phyloP scores from a whole-genome alignment of 108 stramenopile species.

The Cyclostephanos invisitatus region DNA sequence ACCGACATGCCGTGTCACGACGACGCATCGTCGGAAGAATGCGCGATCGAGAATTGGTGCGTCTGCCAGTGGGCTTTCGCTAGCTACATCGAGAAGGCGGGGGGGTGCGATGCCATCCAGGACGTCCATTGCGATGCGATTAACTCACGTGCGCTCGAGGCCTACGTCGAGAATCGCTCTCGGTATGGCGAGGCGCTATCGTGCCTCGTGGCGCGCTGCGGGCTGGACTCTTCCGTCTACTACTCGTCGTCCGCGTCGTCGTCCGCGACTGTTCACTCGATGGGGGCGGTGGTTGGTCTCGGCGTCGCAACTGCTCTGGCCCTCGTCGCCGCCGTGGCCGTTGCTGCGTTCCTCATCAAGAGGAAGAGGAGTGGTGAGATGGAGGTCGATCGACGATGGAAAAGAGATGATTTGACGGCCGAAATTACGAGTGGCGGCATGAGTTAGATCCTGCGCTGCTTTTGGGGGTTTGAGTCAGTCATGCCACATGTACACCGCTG shows the following conservation, averaged over 20 bases:
- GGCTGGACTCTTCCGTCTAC: not conserved
- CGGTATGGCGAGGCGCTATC: conserved; percentile 29
- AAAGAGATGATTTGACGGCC: conserved; percentile 4
- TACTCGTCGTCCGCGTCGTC: not conserved
- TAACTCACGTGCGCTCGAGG: conserved; percentile 56
- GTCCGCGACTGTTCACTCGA: not conserved
- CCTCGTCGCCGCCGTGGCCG: not conserved
- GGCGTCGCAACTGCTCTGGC: not conserved
- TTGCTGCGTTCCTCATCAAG: not conserved
- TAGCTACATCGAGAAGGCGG: conserved; percentile 56
- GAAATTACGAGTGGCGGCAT: not conserved
- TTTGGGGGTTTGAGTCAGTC: not conserved
- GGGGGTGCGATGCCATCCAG: conserved; percentile 70
- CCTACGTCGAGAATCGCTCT: conserved; percentile 36
- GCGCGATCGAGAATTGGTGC: conserved; percentile 57
- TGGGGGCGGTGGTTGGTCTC: not conserved
- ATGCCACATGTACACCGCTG: not conserved
- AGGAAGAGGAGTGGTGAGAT: not conserved
- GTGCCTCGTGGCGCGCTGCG: conserved; percentile 23
- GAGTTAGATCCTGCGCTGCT: not conserved
- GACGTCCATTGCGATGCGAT: conserved; percentile 57
- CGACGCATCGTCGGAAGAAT: conserved; percentile 12
- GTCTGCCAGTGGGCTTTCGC: conserved; percentile 80
- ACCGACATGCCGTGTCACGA: conserved; percentile 54
- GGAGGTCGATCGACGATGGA: not conserved